phyloP scores from a whole-genome alignment of 768 basidiomycete species.

The Termitomyces sp. region DNA sequence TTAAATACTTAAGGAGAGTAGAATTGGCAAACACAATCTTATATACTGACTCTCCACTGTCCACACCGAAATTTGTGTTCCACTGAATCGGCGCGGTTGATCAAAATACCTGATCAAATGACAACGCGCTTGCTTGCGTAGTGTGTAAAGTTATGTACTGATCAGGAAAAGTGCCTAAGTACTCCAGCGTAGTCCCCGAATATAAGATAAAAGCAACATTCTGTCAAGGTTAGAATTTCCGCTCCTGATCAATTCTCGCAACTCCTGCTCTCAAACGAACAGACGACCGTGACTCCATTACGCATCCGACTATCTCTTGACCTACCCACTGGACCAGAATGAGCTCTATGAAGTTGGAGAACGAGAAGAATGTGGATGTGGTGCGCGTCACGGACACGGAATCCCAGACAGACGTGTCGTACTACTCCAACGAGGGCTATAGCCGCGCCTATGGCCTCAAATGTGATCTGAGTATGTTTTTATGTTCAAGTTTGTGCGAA shows the following conservation, averaged over 20 bases:
- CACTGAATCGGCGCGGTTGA: too few species aligned
- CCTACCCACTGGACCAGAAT: neutral
- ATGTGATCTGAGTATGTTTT: constrained; percentile 22
- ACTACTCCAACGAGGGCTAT: constrained; percentile 12
- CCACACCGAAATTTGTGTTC: too few species aligned
- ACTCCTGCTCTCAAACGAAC: neutral
- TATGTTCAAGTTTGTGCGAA: neutral
- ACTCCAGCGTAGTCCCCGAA: neutral
- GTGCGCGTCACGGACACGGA: constrained; percentile 1
- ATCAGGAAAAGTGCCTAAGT: too few species aligned
- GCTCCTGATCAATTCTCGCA: neutral
- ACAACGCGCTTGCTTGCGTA: too few species aligned
- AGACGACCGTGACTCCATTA: neutral
- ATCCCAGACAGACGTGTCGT: constrained; percentile 4
- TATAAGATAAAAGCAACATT: neutral
- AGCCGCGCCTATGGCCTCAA: constrained; percentile 21
- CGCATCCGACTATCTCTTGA: neutral
- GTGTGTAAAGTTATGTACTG: too few species aligned
- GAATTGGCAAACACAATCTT: too few species aligned
- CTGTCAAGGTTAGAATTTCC: neutral
- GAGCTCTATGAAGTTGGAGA: neutral
- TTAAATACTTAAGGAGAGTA: too few species aligned
- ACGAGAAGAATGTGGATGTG: neutral
- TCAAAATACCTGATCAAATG: too few species aligned
- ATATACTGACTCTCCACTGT: too few species aligned